Conservation (phyloP, 1,284 basidiomycete species). For the Paramarasmius palmivorus region DNA sequence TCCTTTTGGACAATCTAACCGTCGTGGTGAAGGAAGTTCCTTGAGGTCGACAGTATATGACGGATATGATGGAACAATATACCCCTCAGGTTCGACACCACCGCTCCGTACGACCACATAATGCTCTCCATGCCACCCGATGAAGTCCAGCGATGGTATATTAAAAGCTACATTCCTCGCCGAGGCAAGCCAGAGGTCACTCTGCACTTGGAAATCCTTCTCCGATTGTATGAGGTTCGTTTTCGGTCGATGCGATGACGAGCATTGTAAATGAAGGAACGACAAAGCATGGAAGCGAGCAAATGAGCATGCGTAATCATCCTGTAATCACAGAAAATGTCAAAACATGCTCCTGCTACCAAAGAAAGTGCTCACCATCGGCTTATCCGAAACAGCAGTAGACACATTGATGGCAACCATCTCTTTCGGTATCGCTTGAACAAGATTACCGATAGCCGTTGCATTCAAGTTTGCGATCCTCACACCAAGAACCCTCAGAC, state of each 20-base stretch:
- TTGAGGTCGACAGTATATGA: slow-evolving; percentile 53
- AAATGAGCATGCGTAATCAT: slow-evolving; percentile 52
- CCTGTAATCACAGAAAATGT: slow-evolving; percentile 31
- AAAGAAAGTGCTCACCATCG: slow-evolving; percentile 40
- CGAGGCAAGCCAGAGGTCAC: slow-evolving; percentile 52
- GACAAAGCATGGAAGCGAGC: slow-evolving; percentile 46
- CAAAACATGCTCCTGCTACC: neutral
- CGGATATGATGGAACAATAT: too few species aligned
- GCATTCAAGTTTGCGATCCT: slow-evolving; percentile 50
- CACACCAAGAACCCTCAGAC: slow-evolving; percentile 55
- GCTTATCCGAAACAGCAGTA: slow-evolving; percentile 46
- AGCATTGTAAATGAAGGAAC: slow-evolving; percentile 58
- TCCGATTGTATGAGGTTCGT: slow-evolving; percentile 54
- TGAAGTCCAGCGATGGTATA: slow-evolving; percentile 57
- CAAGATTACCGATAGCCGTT: slow-evolving; percentile 36
- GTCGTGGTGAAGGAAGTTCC: slow-evolving; percentile 56
- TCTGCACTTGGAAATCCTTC: slow-evolving; percentile 57
- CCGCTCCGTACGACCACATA: slow-evolving; percentile 55
- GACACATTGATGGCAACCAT: slow-evolving; percentile 57
- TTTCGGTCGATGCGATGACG: slow-evolving; percentile 49
- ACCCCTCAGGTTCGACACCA: neutral
- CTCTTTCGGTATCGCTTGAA: slow-evolving; percentile 43
- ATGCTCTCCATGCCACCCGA: slow-evolving; percentile 71
- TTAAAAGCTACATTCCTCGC: slow-evolving; percentile 48
- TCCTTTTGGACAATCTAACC: slow-evolving; percentile 65